A percentile compares a stretch with the other conserved stretches of the same genome.
These are phyloP conservation scores for Pyrus bretschneideri DNA, from an alignment of 306 rosid species.

Conservation along the genomic window DNA sequence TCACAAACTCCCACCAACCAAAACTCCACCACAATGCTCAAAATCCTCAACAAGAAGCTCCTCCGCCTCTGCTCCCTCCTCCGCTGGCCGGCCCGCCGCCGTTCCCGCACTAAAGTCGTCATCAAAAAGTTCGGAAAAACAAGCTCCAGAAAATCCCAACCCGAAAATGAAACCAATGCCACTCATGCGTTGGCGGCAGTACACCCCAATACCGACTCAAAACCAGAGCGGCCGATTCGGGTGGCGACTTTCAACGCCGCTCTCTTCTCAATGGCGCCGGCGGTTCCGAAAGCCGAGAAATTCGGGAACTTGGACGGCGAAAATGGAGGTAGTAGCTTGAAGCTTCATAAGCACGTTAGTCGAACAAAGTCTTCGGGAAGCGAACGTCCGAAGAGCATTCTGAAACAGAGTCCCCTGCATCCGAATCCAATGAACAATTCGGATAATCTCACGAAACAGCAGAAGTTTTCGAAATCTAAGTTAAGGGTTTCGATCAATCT, in stretches of 20 bases:
- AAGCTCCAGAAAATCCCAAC: conserved; percentile 15
- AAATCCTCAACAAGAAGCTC: conserved; percentile 41
- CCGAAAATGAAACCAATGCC: conserved; percentile 18
- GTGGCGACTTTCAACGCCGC: conserved; percentile 94
- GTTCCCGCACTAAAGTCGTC: conserved; percentile 35
- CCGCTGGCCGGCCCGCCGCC: conserved; percentile 54
- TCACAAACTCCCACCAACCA: background rate
- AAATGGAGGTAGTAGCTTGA: conserved; percentile 19
- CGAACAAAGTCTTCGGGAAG: conserved; percentile 32
- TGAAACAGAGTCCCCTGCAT: conserved; percentile 57
- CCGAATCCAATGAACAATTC: conserved; percentile 25
- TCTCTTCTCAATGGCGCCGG: conserved; percentile 85
- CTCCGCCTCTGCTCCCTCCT: conserved; percentile 57
- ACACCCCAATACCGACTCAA: conserved; percentile 35
- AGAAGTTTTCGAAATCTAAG: conserved; percentile 41
- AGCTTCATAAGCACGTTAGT: background rate
- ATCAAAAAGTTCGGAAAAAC: conserved; percentile 34
- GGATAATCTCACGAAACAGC: conserved; percentile 25
- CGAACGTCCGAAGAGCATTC: conserved; percentile 61
- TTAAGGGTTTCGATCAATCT: conserved; percentile 78
- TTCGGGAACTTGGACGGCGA: conserved; percentile 12
- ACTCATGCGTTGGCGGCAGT: conserved; percentile 29
- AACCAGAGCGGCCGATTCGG: conserved; percentile 33
- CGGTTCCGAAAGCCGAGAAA: conserved; percentile 42
- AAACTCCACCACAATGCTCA: conserved; percentile 39